Evolutionary conservation across 1,284 basidiomycete species (phyloP).

Genomic region (Volvariella volvacea): DNA sequence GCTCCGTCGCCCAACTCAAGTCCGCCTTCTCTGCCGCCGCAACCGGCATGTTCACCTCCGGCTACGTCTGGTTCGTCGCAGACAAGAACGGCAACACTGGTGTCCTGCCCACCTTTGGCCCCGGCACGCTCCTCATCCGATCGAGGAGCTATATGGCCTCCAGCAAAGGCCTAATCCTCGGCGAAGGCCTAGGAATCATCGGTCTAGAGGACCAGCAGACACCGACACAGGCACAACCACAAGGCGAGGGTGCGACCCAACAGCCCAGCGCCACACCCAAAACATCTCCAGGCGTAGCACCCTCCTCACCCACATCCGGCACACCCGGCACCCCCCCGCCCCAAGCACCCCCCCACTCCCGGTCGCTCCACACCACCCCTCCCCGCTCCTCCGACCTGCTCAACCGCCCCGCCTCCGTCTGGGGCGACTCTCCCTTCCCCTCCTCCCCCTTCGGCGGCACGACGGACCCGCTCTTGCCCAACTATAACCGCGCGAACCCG

Average conservation of each 20-base stretch:
- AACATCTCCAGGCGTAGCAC: constrained; percentile 17
- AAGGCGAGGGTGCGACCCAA: constrained; percentile 11
- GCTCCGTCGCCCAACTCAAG: constrained; percentile 65
- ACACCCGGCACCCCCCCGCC: constrained; percentile 20
- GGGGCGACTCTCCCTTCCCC: not conserved
- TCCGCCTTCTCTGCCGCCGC: constrained; percentile 73
- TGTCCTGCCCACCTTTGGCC: constrained; percentile 81
- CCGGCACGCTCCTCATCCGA: constrained; percentile 83
- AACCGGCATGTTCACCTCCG: constrained; percentile 73
- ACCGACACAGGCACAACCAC: not conserved
- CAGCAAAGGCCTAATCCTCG: constrained; percentile 14
- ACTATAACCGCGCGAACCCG: constrained; percentile 5
- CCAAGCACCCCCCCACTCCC: constrained; percentile 18
- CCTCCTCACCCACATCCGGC: constrained; percentile 27
- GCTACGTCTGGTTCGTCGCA: constrained; percentile 85
- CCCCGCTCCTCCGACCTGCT: constrained; percentile 1
- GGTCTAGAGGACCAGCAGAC: constrained; percentile 11
- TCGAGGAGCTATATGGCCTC: constrained; percentile 40
- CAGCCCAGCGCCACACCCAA: constrained; percentile 5
- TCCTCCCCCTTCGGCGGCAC: not conserved
- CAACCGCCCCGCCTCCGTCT: constrained; percentile 2
- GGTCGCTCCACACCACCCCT: constrained; percentile 20
- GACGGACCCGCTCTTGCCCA: not conserved
- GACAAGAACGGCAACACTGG: constrained; percentile 62
- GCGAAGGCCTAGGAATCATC: constrained; percentile 9